These are phyloP conservation scores for Microbotryum lychnidis-dioicae DNA, from an alignment of 1,284 basidiomycete genomes.

Conservation along the genomic window DNA sequence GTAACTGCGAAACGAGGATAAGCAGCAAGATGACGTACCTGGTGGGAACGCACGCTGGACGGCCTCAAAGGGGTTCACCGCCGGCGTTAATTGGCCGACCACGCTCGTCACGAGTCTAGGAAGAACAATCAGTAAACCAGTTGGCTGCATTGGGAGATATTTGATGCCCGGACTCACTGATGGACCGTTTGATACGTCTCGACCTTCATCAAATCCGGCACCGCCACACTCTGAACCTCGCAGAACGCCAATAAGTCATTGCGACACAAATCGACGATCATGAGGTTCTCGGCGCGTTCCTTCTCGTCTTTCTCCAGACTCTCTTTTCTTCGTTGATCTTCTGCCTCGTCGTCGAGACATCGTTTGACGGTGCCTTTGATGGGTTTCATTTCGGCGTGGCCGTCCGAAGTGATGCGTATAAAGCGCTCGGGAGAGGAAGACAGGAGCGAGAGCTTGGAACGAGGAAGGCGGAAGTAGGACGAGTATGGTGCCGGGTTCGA, in stretches of 20 bases:
- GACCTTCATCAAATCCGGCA: conserved; percentile 76
- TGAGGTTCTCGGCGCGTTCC: conserved; percentile 93
- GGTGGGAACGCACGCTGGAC: conserved; percentile 75
- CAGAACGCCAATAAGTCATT: conserved; percentile 75
- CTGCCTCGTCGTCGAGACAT: conserved; percentile 1
- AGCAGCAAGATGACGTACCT: conserved; percentile 46
- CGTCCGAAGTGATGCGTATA: conserved; percentile 66
- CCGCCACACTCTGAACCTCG: conserved; percentile 60
- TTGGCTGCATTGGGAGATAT: neutral
- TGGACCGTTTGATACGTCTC: conserved; percentile 94
- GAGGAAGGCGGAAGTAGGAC: conserved; percentile 63
- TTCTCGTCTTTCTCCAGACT: conserved; percentile 67
- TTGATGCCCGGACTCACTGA: conserved; percentile 47
- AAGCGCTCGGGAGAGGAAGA: conserved; percentile 84
- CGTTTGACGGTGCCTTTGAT: conserved; percentile 73
- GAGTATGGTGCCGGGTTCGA: conserved; percentile 88
- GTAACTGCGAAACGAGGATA: neutral
- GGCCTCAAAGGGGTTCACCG: conserved; percentile 57
- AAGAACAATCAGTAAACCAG: neutral
- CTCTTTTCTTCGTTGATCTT: conserved; percentile 41
- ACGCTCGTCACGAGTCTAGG: conserved; percentile 76
- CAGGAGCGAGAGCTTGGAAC: conserved; percentile 61
- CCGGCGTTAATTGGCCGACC: conserved; percentile 52
- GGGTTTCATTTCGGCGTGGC: conserved; percentile 72
- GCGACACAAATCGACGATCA: conserved; percentile 96